phyloP scores from a whole-genome alignment of 2,329 filamentous ascomycete species.

The Ophiostoma australiae region DNA sequence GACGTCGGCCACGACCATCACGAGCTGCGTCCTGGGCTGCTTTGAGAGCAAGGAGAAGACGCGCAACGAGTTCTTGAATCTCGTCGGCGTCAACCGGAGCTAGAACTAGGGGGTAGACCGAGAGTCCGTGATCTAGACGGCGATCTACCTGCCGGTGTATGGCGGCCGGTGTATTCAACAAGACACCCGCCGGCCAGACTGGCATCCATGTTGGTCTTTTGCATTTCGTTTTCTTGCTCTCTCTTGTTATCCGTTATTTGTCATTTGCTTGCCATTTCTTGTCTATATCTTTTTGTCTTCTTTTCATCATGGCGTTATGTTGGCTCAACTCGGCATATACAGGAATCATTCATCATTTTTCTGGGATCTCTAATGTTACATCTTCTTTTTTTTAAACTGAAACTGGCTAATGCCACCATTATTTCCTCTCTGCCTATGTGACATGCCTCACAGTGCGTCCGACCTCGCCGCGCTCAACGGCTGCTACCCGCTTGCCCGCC shows the following conservation, averaged over 20 bases:
- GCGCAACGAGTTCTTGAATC: conserved; percentile 86
- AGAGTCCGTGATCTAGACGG: not conserved
- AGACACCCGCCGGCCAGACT: conserved; percentile 13
- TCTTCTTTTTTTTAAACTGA: not conserved
- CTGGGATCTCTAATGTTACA: not conserved
- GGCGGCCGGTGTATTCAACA: conserved; percentile 23
- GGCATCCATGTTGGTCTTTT: conserved; percentile 10
- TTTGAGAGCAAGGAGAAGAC: conserved; percentile 92
- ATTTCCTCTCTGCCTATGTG: conserved; percentile 30
- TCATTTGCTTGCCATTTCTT: not conserved
- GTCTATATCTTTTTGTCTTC: conserved; percentile 9
- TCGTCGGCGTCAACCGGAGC: conserved; percentile 57
- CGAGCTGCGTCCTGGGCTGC: conserved; percentile 94
- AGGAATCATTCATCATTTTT: conserved; percentile 11
- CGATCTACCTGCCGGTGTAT: not conserved
- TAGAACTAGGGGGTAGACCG: not conserved
- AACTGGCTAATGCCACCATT: not conserved
- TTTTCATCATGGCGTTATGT: conserved; percentile 21
- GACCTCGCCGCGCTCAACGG: conserved; percentile 47
- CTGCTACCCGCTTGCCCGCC: conserved; percentile 44
- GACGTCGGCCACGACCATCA: conserved; percentile 79
- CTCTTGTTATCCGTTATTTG: not conserved
- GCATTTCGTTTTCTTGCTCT: not conserved
- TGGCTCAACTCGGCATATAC: conserved; percentile 27
- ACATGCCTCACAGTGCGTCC: conserved; percentile 45